These are phyloP conservation scores for Aspergillus viridinutans DNA, from an alignment of 2,329 filamentous ascomycete genomes.

Conservation along the genomic window DNA sequence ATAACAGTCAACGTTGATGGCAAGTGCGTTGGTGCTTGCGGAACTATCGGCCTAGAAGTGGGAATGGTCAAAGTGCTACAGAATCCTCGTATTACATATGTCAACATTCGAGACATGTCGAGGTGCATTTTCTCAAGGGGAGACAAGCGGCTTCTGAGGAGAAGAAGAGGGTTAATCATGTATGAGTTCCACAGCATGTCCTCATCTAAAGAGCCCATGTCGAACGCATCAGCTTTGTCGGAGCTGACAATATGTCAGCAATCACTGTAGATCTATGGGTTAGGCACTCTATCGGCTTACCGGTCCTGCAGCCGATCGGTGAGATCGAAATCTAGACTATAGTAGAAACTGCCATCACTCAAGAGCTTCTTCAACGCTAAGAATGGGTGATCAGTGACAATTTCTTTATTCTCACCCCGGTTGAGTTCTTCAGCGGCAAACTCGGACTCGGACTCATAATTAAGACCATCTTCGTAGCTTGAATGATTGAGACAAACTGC, in stretches of 20 bases:
- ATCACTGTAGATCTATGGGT: conserved; percentile 7
- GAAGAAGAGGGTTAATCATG: conserved; percentile 89
- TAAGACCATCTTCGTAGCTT: conserved; percentile 74
- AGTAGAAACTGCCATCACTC: conserved; percentile 93
- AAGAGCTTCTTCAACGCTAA: conserved; percentile 86
- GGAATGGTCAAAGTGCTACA: conserved; percentile 83
- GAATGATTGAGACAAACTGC: conserved; percentile 79
- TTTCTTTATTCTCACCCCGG: conserved; percentile 61
- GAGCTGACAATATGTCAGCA: conserved; percentile 48
- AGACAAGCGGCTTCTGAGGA: conserved; percentile 79
- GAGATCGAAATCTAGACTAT: conserved; percentile 96
- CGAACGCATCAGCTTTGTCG: conserved; percentile 71
- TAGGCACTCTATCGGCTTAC: conserved; percentile 39
- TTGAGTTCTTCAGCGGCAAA: conserved; percentile 53
- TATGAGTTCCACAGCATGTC: conserved; percentile 97
- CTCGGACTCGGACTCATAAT: conserved; percentile 52
- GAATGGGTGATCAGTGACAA: conserved; percentile 79
- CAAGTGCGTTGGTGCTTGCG: conserved; percentile 62
- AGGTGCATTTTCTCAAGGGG: conserved; percentile 70
- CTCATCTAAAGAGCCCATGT: conserved; percentile 88
- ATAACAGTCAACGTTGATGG: conserved; percentile 85
- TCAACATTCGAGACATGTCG: conserved; percentile 84
- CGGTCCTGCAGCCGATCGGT: conserved; percentile 90
- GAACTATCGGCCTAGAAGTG: conserved; percentile 67
- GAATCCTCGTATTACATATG: conserved; percentile 90